Evolutionary conservation across 176 grass and related monocot species (phyloP).

Genomic region (Hordeum marinum): DNA sequence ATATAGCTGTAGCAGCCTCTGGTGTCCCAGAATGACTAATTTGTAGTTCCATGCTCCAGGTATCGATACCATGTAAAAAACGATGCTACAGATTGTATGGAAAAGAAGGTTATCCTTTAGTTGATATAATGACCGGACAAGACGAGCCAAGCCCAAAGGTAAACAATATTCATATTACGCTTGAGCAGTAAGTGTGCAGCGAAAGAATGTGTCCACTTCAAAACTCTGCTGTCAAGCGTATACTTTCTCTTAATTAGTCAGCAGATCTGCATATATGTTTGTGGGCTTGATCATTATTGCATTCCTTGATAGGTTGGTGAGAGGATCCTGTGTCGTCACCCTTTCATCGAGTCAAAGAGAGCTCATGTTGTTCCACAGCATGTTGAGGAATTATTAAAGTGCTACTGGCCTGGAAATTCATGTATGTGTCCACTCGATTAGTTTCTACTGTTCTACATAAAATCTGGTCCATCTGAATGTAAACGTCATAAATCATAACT

Average conservation of each 20-base stretch:
- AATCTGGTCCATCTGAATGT: background rate
- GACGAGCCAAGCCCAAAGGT: constrained; percentile 84
- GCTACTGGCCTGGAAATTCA: constrained; percentile 84
- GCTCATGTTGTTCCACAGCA: constrained; percentile 85
- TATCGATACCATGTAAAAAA: constrained; percentile 97
- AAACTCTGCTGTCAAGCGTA: constrained; percentile 1
- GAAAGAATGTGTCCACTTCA: background rate
- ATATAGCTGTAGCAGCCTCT: background rate
- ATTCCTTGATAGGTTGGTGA: constrained; percentile 61
- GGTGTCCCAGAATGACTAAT: constrained; percentile 1
- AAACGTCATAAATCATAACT: background rate
- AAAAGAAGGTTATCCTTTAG: constrained; percentile 69
- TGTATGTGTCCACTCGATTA: constrained; percentile 32
- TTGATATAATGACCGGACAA: constrained; percentile 94
- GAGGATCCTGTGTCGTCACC: constrained; percentile 92
- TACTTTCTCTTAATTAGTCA: background rate
- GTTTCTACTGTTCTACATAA: background rate
- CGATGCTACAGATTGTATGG: constrained; percentile 88
- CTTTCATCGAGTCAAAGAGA: constrained; percentile 93
- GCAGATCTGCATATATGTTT: background rate
- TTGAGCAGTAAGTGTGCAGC: background rate
- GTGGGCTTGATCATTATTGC: constrained; percentile 2
- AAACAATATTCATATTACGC: constrained; percentile 1
- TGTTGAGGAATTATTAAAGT: constrained; percentile 83
- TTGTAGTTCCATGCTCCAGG: constrained; percentile 36